These are phyloP conservation scores for Penicillium maclennaniae DNA, from an alignment of 495 filamentous ascomycete species.

Conservation along the genomic window DNA sequence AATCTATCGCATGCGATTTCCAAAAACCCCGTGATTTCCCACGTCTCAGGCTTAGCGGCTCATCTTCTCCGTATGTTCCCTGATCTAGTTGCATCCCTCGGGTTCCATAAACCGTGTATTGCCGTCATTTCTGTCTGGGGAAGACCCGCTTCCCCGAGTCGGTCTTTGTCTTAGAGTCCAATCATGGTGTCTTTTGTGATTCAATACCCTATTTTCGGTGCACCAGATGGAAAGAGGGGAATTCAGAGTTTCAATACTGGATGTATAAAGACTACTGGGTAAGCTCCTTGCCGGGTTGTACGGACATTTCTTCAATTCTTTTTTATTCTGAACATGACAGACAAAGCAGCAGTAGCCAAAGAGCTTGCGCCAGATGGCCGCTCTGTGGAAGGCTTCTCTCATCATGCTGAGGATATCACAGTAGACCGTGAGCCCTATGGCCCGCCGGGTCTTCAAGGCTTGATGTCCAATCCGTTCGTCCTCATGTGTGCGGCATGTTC, in stretches of 20 bases:
- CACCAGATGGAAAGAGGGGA: not conserved
- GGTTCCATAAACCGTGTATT: constrained; percentile 5
- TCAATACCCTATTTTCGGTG: not conserved
- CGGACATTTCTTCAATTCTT: not conserved
- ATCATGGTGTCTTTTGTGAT: constrained; percentile 1
- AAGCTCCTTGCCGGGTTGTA: not conserved
- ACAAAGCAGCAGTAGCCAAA: constrained; percentile 12
- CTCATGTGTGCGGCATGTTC: constrained; percentile 51
- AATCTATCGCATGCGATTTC: constrained; percentile 3
- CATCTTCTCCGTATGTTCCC: constrained; percentile 12
- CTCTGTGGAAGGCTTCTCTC: constrained; percentile 30
- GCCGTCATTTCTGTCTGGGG: constrained; percentile 12
- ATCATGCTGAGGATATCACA: constrained; percentile 42
- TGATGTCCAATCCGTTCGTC: constrained; percentile 50
- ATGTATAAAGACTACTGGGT: constrained; percentile 2
- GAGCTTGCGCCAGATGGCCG: constrained; percentile 16
- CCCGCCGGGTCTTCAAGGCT: constrained; percentile 42
- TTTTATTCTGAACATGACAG: constrained; percentile 9
- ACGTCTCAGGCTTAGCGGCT: constrained; percentile 8
- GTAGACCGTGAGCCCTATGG: constrained; percentile 43
- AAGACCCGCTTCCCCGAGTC: constrained; percentile 7
- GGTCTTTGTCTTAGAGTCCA: constrained; percentile 12
- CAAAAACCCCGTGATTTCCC: constrained; percentile 2
- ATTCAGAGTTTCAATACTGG: not conserved
- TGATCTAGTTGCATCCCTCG: not conserved